These are phyloP conservation scores for Diaporthe capsici DNA, from an alignment of 2,329 filamentous ascomycete genomes.

Conservation along the genomic window DNA sequence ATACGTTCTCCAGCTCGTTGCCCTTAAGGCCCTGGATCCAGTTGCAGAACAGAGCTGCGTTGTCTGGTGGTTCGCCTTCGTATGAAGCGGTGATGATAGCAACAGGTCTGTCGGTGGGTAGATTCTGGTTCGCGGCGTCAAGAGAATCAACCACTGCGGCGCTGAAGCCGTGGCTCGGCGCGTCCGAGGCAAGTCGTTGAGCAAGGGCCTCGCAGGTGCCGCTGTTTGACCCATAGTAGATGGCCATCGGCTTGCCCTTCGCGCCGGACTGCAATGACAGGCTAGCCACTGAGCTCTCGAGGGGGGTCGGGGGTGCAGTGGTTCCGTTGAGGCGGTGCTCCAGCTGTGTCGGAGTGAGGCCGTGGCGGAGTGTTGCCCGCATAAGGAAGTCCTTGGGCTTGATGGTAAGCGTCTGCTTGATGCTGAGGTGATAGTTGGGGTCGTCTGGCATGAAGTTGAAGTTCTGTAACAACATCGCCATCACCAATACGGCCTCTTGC, in stretches of 20 bases:
- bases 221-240: slow-evolving; percentile 80
- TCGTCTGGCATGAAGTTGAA: slow-evolving; percentile 77
- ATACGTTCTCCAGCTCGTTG: slow-evolving; percentile 65
- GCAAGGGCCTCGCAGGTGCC: slow-evolving; percentile 81
- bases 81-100: slow-evolving; percentile 78
- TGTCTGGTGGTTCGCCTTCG: slow-evolving; percentile 79
- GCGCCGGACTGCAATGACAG: slow-evolving; percentile 51
- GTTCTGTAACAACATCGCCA: slow-evolving; percentile 77
- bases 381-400: slow-evolving; percentile 77
- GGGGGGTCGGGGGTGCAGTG: slow-evolving; percentile 50
- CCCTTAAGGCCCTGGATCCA: slow-evolving; percentile 72
- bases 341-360: slow-evolving; percentile 63
- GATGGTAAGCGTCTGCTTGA: slow-evolving; percentile 71
- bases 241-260: slow-evolving; percentile 63
- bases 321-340: slow-evolving; percentile 60
- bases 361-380: slow-evolving; percentile 73
- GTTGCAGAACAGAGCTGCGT: slow-evolving; percentile 75
- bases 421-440: slow-evolving; percentile 68
- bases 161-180: slow-evolving; percentile 70
- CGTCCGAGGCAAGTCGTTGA: slow-evolving; percentile 71
- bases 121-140: slow-evolving; percentile 71
- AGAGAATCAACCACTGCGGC: slow-evolving; percentile 67
- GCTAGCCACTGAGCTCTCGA: slow-evolving; percentile 60
- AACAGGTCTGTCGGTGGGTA: slow-evolving; percentile 73
- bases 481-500: slow-evolving; percentile 77